Base-by-base conservation (phyloP, 768 basidiomycete genomes). In the Calocybe indica region DNA sequence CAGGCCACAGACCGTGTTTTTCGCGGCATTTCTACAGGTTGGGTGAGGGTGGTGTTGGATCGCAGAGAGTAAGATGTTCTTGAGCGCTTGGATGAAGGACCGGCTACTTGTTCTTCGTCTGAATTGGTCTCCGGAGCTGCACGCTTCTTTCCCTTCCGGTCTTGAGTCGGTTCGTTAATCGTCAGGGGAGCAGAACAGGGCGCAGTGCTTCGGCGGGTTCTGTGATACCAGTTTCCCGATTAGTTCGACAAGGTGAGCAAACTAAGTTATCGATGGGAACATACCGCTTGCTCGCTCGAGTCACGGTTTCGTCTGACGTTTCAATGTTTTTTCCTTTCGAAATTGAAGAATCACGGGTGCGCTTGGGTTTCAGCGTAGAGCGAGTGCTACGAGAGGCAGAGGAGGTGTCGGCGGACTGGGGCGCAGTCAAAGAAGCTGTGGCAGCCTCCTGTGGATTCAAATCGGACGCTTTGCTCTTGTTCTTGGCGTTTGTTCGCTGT, bases 91-190 rank as follows among this genome's bases (percentile, higher is more conserved):
- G 71, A 71, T 45, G 82, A 73, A 29, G 78, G 70, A 50, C 71
- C 70, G 55, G 72, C 65, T 42, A 60, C 60, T 22, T 73, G 69
- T 63, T 89, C 86, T 62, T 85, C 82, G 66, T 86, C 85, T 38
- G 80, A 80, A 55, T 67, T 67, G 32, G 71, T 66, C 68, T 91
- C 87, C 41, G 85, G 84, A 31, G 75, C 79, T 35, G 90, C 92
- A 58, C 90, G 86, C 71, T 94, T 95, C 82, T 96, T 96, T 49
- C 92, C 93, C 68, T 94, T 94, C 55, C 67, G 66, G 68, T 91
- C 88, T 60, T 75, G 76, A 2, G 70, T 55, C 42, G 84, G 79
- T 74, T 92, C 90, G 82, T 82, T 83, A 67, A 90, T 91, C 48
- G 78, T 69, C 68, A 78, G 64, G 56, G 75, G 61, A 54, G 71